Base-by-base conservation (phyloP, 306 rosid species). In the Prinsepia uniflora region DNA sequence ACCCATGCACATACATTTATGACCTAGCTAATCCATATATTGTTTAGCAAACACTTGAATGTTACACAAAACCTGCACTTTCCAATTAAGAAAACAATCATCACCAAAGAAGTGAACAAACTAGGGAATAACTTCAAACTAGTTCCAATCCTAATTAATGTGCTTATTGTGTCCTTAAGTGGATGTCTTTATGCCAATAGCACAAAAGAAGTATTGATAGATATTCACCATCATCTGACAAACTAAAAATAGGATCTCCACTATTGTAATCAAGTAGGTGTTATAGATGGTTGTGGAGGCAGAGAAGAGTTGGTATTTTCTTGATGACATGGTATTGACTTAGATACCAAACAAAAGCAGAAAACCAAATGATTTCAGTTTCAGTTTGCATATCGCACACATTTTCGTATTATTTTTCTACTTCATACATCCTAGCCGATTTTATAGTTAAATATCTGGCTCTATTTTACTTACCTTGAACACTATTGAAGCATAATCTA, bases 1-100 rank as follows among this genome's bases (percentile, higher is more conserved):
- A n/a, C n/a, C n/a, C n/a, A n/a, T n/a, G n/a, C n/a, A n/a, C n/a
- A n/a, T n/a, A n/a, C n/a, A n/a, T n/a, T n/a, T n/a, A n/a, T n/a
- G n/a, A n/a, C n/a, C n/a, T n/a, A n/a, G n/a, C n/a, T n/a, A n/a
- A n/a, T n/a, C n/a, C n/a, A n/a, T n/a, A n/a, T n/a, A n/a, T n/a
- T n/a, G n/a, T 84, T 89, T 91, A 53, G 91, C 96, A 83, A 95
- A 95, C 73, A 95, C 97, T 85, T 86, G 96, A 84, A 95, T 86
- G 83, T 91, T 91, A 87, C 90, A 89, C 71, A 89, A 83, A 67
- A 89, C 96, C 99, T 91, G 84, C 76, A 87, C 22, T 78, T 64
- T 67, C 63, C 81, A 81, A 73, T 48, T 70, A 74, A 74, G 46
- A 78, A 65, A 79, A 75, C 63, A 67, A 71, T 48, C 74, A 78